Conservation (phyloP, 2,329 filamentous ascomycete species). For the Bipolaris victoriae region DNA sequence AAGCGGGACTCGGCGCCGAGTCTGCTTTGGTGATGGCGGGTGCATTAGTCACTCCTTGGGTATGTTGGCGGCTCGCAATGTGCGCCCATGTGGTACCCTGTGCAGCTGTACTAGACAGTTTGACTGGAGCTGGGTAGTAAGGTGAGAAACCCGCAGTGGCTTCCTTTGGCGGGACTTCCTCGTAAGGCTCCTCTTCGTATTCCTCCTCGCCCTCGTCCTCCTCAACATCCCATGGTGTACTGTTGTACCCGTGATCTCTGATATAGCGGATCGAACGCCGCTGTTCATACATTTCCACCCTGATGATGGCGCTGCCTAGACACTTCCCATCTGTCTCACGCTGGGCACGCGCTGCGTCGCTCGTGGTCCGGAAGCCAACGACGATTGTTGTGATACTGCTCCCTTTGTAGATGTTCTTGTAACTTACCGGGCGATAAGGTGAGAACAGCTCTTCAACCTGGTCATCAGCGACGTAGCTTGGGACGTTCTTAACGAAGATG, state of each 20-base stretch:
- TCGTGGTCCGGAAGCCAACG: conserved; percentile 16
- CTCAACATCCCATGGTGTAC: not conserved
- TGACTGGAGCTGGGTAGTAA: not conserved
- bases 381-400: conserved; percentile 25
- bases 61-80: conserved; percentile 6
- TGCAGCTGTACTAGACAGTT: not conserved
- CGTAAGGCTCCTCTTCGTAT: conserved; percentile 1
- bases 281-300: conserved; percentile 25
- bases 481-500: conserved; percentile 32
- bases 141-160: not conserved
- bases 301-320: conserved; percentile 20
- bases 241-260: conserved; percentile 5
- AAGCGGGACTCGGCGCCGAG: not conserved
- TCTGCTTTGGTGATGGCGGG: not conserved
- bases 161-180: not conserved
- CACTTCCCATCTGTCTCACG: conserved; percentile 14
- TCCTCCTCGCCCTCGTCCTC: conserved; percentile 4
- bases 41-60: not conserved
- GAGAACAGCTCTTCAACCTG: conserved; percentile 11
- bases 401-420: conserved; percentile 26
- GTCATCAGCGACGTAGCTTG: conserved; percentile 8
- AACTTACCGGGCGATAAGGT: conserved; percentile 17
- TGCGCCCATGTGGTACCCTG: conserved; percentile 16
- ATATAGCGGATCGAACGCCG: conserved; percentile 17
- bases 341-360: conserved; percentile 17